Conservation (phyloP, 1,284 basidiomycete genomes). For the Veloporphyrellus conicus region DNA sequence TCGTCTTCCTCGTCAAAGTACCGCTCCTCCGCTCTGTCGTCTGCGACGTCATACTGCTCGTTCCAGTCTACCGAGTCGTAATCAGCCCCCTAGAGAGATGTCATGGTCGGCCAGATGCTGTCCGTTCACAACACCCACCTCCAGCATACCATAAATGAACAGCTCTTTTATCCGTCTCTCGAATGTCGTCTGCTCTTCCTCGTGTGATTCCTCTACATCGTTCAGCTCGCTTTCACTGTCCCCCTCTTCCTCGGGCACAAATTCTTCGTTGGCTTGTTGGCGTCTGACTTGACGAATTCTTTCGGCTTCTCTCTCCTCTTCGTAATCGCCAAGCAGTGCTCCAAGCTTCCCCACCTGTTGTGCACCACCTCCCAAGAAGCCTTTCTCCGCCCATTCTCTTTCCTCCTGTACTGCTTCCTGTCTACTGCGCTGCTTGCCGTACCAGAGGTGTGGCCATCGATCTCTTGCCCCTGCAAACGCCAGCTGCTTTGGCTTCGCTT, state of each 20-base stretch:
- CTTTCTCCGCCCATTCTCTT: conserved; percentile 57
- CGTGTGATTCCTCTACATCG: conserved; percentile 38
- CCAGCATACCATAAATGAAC: conserved; percentile 72
- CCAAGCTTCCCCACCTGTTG: conserved; percentile 69
- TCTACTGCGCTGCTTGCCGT: conserved; percentile 47
- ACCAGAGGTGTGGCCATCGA: conserved; percentile 65
- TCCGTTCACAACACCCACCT: conserved; percentile 42
- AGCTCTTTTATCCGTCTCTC: conserved; percentile 58
- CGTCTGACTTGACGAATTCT: conserved; percentile 48
- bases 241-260: conserved; percentile 66
- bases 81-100: conserved; percentile 50
- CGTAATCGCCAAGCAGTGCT: conserved; percentile 59
- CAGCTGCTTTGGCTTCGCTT: conserved; percentile 51
- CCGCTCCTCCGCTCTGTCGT: conserved; percentile 62
- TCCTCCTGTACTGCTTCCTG: conserved; percentile 60
- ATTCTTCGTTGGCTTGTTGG: conserved; percentile 39
- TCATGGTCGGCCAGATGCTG: background rate
- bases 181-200: conserved; percentile 49
- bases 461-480: conserved; percentile 47
- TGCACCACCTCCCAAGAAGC: conserved; percentile 55
- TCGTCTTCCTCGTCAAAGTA: conserved; percentile 76
- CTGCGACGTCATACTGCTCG: conserved; percentile 59
- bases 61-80: conserved; percentile 75
- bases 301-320: conserved; percentile 69
- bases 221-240: conserved; percentile 49